phyloP scores from a whole-genome alignment of 78 protist species.

The Paratrimastix pyriformis region DNA sequence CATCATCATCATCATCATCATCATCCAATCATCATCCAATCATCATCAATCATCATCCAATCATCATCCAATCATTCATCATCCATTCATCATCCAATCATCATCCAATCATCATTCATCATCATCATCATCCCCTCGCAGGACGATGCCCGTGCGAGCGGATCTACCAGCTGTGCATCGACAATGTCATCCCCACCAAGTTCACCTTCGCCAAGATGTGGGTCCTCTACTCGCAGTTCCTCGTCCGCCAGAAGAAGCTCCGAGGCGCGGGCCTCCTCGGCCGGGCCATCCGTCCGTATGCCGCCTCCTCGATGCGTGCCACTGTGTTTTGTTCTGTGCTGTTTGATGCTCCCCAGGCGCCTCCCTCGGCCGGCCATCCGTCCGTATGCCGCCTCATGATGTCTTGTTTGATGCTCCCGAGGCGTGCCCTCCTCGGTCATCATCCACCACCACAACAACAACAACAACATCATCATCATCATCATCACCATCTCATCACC shows the following conservation, averaged over 20 bases:
- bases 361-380: neutral
- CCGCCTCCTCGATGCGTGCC: neutral
- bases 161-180: constrained; percentile 12
- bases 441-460: too few relatives aligned
- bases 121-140: neutral
- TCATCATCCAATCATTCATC: neutral
- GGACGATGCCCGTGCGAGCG: too few relatives aligned
- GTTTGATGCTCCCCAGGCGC: neutral
- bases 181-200: constrained; percentile 65
- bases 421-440: neutral
- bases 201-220: constrained; percentile 90
- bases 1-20: neutral
- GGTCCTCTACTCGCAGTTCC: constrained; percentile 74
- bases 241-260: constrained; percentile 69
- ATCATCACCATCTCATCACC: too few relatives aligned
- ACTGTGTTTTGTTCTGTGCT: too few relatives aligned
- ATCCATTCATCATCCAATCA: neutral
- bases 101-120: neutral
- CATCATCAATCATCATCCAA: neutral
- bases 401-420: neutral
- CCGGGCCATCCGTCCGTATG: constrained; percentile 20
- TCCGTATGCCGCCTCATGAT: too few relatives aligned
- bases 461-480: too few relatives aligned
- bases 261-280: constrained; percentile 62
- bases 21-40: neutral